These are phyloP conservation scores for Obelidium mucronatum DNA, from an alignment of 192 early-diverging fungal species.

Conservation along the genomic window DNA sequence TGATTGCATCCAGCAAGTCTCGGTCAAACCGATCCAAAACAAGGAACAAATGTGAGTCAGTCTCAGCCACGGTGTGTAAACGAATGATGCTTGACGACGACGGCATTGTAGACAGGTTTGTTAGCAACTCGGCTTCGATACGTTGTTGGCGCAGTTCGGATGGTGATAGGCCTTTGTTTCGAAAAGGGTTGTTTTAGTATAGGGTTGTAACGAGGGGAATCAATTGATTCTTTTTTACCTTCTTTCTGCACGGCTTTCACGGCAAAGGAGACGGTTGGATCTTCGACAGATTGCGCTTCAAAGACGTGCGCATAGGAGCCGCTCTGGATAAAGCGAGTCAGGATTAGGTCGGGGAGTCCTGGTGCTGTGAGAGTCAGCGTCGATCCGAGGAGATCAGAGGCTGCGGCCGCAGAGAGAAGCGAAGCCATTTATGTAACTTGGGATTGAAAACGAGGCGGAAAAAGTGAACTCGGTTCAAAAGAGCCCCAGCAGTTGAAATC, in stretches of 20 bases:
- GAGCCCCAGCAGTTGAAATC: no score
- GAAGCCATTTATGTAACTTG: no score
- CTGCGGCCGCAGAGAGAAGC: not conserved
- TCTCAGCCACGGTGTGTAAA: constrained; percentile 35
- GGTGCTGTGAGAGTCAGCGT: not conserved
- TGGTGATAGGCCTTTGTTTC: constrained; percentile 36
- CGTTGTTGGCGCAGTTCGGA: constrained; percentile 46
- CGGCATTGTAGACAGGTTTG: constrained; percentile 11
- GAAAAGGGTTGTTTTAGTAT: no score
- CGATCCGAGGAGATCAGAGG: not conserved
- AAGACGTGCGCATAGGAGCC: constrained; percentile 61
- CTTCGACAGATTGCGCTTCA: constrained; percentile 11
- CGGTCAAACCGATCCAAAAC: constrained; percentile 42
- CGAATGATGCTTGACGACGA: constrained; percentile 24
- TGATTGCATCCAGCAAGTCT: constrained; percentile 53
- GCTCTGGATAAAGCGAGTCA: constrained; percentile 48
- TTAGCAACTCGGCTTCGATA: constrained; percentile 42
- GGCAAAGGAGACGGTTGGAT: constrained; percentile 28
- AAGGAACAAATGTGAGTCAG: constrained; percentile 34
- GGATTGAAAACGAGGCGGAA: not conserved
- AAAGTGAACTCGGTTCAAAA: no score
- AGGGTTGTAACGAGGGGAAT: no score
- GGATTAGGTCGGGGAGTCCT: constrained; percentile 1
- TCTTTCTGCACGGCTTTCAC: constrained; percentile 54
- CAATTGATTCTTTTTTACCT: not conserved